phyloP scores from a whole-genome alignment of 2,329 filamentous ascomycete species.

The Botryotinia narcissicola region DNA sequence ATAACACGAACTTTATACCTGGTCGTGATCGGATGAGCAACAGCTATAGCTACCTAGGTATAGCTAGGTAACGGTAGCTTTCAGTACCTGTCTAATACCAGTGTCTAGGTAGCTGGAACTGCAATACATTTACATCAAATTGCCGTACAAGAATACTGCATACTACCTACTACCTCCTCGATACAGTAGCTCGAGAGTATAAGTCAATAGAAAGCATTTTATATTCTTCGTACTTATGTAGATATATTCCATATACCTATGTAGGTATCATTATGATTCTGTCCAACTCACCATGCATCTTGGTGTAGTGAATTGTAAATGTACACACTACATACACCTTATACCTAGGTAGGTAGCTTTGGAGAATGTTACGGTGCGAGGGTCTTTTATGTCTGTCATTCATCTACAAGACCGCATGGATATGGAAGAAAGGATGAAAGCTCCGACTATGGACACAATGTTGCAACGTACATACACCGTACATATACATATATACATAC shows the following conservation, averaged over 20 bases:
- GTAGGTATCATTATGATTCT: neutral
- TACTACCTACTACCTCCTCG: too few species aligned
- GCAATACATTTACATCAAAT: neutral
- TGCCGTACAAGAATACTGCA: too few species aligned
- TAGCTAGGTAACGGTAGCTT: too few species aligned
- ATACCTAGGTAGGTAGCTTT: neutral
- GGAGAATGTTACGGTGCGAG: neutral
- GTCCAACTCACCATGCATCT: slow-evolving; percentile 17
- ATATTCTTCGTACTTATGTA: neutral
- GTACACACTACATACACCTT: neutral
- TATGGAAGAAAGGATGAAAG: slow-evolving; percentile 1
- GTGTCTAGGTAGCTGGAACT: neutral
- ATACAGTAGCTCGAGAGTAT: neutral
- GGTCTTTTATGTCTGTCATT: neutral
- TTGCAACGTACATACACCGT: neutral
- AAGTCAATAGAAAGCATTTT: neutral
- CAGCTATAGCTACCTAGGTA: too few species aligned
- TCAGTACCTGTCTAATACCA: neutral
- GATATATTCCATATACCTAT: neutral
- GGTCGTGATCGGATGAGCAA: neutral
- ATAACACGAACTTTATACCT: neutral
- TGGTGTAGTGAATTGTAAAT: neutral
- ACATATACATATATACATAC: neutral
- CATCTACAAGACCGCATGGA: neutral
- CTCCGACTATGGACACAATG: neutral